Evolutionary conservation across 1,139 yeast genomes (phyloP), one percentile per base, ranked within the genome.

Genomic region (Kodamaea sp.): DNA sequence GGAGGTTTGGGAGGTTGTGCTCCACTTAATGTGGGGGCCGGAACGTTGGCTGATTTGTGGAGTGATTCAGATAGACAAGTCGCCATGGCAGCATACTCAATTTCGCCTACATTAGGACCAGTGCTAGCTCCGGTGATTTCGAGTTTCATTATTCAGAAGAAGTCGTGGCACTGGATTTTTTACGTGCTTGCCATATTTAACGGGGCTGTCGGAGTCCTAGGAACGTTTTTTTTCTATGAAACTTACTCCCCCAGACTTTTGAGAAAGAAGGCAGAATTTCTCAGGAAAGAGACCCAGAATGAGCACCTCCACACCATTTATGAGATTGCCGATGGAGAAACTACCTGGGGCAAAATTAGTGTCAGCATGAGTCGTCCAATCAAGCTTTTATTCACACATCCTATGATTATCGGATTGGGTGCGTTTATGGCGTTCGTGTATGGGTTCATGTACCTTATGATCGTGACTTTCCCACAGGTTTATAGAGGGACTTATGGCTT

Each of bases 21-120:
- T 1, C 78, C 86, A 1, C 58, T 80, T 29, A 76, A 79, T 34
- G 81, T 80, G n/a, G 84, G 85, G n/a, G 85, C 84, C 1, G 88
- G 87, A 21, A 73, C 79, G 4, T 53, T 81, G 31, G 82, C 83
- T n/a, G 88, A 81, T 50, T 54, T 79, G 37, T 81, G 72, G 59
- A 63, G 64, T 30, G 78, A 77, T 42, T 49, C 58, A 22, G 66
- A 73, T 28, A 63, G 87, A 31, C 78, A 75, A 31, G 49, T 64
- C 21, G 85, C 86, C 2, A 63, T 80, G 66, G 80, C 82, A 0
- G 56, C 76, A n/a, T 80, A 75, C 53, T 67, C 78, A 1, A 50
- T 78, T 19, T 80, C 82, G 16, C 85, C 87, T 1, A 58, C 76
- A 1, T 41, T 64, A 16, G 70, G 70, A 0, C 70, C 70, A 1